These are phyloP conservation scores for Septoria linicola DNA, from an alignment of 2,329 filamentous ascomycete species.

Conservation along the genomic window DNA sequence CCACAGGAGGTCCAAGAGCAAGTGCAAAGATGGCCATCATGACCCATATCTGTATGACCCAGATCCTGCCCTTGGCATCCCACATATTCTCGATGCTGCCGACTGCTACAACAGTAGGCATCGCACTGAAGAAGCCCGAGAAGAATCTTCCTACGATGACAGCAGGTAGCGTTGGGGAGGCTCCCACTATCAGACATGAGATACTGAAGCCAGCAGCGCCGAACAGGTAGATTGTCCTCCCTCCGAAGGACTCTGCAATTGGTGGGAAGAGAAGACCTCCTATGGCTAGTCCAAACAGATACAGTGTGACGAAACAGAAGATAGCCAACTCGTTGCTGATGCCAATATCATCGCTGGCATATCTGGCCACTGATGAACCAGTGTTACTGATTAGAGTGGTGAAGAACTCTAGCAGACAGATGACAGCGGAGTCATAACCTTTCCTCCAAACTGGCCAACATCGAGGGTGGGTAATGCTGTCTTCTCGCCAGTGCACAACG, in stretches of 20 bases:
- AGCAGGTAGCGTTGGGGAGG: conserved; percentile 39
- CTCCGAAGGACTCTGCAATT: conserved; percentile 42
- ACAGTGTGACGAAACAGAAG: conserved; percentile 27
- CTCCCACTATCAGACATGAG: conserved; percentile 42
- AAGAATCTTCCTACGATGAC: conserved; percentile 46
- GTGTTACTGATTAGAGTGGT: conserved; percentile 27
- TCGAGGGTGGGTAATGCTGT: conserved; percentile 23
- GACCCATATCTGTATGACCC: conserved; percentile 50
- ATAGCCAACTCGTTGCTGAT: conserved; percentile 16
- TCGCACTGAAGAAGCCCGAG: conserved; percentile 48
- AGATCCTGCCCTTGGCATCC: conserved; percentile 42
- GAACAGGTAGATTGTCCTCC: conserved; percentile 39
- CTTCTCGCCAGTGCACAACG: conserved; percentile 21
- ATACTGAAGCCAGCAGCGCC: conserved; percentile 38
- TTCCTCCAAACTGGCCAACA: conserved; percentile 21
- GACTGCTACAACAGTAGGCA: conserved; percentile 49
- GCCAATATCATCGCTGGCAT: conserved; percentile 22
- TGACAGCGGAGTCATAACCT: conserved; percentile 20
- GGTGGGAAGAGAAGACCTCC: conserved; percentile 44
- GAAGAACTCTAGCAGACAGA: conserved; percentile 25
- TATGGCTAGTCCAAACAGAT: conserved; percentile 34
- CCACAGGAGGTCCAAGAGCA: conserved; percentile 47
- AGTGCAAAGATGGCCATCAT: conserved; percentile 46
- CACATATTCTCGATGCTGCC: conserved; percentile 52
- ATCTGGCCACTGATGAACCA: conserved; percentile 23